Evolutionary conservation across 2,329 filamentous ascomycete species (phyloP).

Genomic region (Onygena corvina): DNA sequence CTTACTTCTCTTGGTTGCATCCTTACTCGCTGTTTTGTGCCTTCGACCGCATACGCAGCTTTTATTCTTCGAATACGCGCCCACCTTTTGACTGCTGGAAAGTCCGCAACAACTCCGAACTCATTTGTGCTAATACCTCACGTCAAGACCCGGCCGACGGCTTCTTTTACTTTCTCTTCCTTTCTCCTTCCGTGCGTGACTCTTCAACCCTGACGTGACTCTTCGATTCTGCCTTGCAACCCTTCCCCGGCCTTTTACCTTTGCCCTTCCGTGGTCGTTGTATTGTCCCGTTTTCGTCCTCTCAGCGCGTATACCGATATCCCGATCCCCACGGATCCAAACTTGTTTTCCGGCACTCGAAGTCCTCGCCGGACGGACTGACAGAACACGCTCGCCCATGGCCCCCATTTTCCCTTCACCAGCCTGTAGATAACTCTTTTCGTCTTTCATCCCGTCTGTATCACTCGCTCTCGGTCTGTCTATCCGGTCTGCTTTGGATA

Average conservation of each 20-base stretch:
- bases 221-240: neutral
- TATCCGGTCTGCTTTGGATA: too few species aligned
- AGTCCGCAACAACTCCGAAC: conserved; percentile 12
- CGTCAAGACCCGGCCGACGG: neutral
- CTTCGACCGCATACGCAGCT: neutral
- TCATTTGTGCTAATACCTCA: conserved; percentile 4
- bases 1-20: conserved; percentile 4
- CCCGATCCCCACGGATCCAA: conserved; percentile 3
- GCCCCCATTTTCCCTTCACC: neutral
- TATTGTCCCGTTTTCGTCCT: neutral
- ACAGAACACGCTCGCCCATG: neutral
- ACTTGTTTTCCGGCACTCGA: neutral
- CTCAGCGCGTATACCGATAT: conserved; percentile 1
- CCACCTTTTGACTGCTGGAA: conserved; percentile 17
- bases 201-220: neutral
- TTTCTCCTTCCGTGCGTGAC: neutral
- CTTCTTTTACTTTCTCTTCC: conserved; percentile 4
- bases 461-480: too few species aligned
- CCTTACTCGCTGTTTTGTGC: conserved; percentile 4
- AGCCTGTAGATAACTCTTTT: conserved; percentile 9
- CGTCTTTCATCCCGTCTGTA: too few species aligned
- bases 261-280: neutral
- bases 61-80: conserved; percentile 3
- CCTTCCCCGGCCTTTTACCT: neutral
- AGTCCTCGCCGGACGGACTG: neutral